Percentiles rank a stretch among this genome's conserved stretches.
Conservation (phyloP, 1,139 yeast species). For the Suhomyces yuchorum region DNA sequence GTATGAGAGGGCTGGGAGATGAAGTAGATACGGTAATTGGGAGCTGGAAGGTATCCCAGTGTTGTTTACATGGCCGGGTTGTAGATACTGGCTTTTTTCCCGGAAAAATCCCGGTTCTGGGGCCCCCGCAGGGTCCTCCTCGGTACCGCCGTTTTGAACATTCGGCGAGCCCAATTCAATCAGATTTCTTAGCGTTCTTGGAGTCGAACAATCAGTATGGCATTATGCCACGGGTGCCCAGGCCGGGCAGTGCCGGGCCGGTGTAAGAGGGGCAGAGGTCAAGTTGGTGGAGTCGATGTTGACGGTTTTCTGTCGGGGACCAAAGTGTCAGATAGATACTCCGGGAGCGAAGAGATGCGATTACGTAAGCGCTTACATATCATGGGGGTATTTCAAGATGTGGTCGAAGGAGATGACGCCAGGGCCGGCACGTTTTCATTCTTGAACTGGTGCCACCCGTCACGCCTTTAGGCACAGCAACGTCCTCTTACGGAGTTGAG, state of each 20-base stretch:
- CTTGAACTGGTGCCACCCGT: conserved; percentile 1
- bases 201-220: neutral
- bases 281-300: neutral
- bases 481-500: conserved; percentile 26
- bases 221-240: neutral
- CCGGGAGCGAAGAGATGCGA: neutral
- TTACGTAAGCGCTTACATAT: neutral
- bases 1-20: neutral
- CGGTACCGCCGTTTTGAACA: neutral
- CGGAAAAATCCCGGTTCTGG: neutral
- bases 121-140: neutral
- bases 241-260: neutral
- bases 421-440: neutral
- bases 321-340: neutral
- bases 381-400: neutral
- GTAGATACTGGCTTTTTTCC: neutral
- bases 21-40: neutral
- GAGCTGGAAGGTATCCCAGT: neutral
- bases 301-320: neutral
- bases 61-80: neutral
- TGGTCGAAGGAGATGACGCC: neutral
- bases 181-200: conserved; percentile 2
- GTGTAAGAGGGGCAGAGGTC: neutral
- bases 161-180: neutral
- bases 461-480: conserved; percentile 7